Evolutionary conservation across 768 basidiomycete genomes (phyloP).

Genomic region (Thelephora aurantiotincta): DNA sequence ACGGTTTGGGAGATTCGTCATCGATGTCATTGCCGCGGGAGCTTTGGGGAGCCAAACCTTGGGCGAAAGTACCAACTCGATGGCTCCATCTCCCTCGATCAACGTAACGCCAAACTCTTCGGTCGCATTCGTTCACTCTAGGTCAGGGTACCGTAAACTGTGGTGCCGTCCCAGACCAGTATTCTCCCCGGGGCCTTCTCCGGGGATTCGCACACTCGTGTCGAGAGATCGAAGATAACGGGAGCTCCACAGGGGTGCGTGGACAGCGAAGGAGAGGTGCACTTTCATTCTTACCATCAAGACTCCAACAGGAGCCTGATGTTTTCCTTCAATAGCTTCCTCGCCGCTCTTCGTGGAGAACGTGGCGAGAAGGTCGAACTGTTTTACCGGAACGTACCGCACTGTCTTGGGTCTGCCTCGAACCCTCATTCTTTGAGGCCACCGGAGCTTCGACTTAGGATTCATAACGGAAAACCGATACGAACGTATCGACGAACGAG

Average conservation of each 20-base stretch:
- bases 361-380: constrained; percentile 88
- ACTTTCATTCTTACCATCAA: neutral
- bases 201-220: constrained; percentile 34
- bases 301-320: neutral
- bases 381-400: constrained; percentile 81
- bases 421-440: constrained; percentile 81
- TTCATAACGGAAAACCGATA: constrained; percentile 18
- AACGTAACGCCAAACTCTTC: constrained; percentile 41
- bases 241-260: constrained; percentile 65
- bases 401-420: constrained; percentile 82
- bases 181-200: constrained; percentile 53
- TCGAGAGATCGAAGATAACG: constrained; percentile 19
- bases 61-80: constrained; percentile 69
- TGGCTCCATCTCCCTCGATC: constrained; percentile 20
- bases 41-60: constrained; percentile 69
- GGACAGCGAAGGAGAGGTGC: constrained; percentile 81
- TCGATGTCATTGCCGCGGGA: constrained; percentile 68
- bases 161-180: constrained; percentile 47
- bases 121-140: constrained; percentile 22
- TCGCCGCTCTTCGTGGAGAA: constrained; percentile 87
- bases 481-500: constrained; percentile 44
- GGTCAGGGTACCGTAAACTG: constrained; percentile 1
- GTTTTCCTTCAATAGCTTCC: constrained; percentile 46
- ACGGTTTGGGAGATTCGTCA: no score
- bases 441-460: constrained; percentile 66